Percentiles rank a stretch among this genome's conserved stretches.
Evolutionary conservation across 2,329 filamentous ascomycete genomes (phyloP).

Genomic region (Aspergillus terreus): DNA sequence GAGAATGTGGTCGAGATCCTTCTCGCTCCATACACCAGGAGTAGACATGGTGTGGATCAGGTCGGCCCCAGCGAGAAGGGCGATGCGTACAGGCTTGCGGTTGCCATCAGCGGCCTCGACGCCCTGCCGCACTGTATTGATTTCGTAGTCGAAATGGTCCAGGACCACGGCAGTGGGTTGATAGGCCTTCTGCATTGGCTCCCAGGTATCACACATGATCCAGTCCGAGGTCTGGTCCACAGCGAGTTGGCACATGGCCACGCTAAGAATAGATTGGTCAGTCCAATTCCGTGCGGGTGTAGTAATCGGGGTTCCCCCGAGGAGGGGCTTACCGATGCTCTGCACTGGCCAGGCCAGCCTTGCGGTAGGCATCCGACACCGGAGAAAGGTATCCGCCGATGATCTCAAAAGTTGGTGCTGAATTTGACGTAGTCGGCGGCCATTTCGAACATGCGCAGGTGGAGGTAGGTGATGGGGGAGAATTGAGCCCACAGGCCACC

Average conservation of each 20-base stretch:
- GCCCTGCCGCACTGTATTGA: slow-evolving; percentile 74
- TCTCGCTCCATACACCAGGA: slow-evolving; percentile 71
- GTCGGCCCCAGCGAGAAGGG: slow-evolving; percentile 76
- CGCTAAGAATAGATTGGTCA: slow-evolving; percentile 36
- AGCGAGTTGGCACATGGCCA: slow-evolving; percentile 84
- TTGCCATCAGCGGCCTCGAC: slow-evolving; percentile 64
- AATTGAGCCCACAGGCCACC: slow-evolving; percentile 57
- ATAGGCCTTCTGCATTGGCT: slow-evolving; percentile 80
- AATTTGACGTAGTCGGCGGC: slow-evolving; percentile 74
- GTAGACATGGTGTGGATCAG: slow-evolving; percentile 70
- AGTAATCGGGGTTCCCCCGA: background rate
- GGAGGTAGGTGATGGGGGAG: slow-evolving; percentile 55
- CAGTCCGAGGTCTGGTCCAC: slow-evolving; percentile 68
- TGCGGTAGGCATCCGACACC: slow-evolving; percentile 74
- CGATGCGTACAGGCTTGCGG: slow-evolving; percentile 67
- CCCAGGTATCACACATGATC: slow-evolving; percentile 86
- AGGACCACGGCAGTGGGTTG: slow-evolving; percentile 84
- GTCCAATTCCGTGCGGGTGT: background rate
- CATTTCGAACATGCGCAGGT: slow-evolving; percentile 86
- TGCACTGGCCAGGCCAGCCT: slow-evolving; percentile 71
- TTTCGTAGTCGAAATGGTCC: slow-evolving; percentile 86
- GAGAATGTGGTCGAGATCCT: slow-evolving; percentile 84
- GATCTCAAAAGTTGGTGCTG: slow-evolving; percentile 75
- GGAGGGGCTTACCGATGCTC: slow-evolving; percentile 57
- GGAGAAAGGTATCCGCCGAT: slow-evolving; percentile 81